phyloP scores from a whole-genome alignment of 2,329 filamentous ascomycete species.

The Geosmithia flava region DNA sequence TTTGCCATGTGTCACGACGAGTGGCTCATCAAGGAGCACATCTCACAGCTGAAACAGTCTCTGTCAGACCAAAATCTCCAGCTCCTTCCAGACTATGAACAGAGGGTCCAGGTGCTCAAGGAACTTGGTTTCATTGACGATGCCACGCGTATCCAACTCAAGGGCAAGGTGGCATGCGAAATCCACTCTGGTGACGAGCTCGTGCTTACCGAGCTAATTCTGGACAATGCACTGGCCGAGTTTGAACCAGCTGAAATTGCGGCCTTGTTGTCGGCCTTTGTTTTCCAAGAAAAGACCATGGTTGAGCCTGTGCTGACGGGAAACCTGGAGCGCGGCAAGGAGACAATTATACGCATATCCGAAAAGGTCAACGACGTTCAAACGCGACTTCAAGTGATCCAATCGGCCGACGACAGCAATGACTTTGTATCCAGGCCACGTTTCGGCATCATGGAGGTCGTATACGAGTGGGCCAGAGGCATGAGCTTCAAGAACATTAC shows the following conservation, averaged over 20 bases:
- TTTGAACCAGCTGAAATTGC: slow-evolving; percentile 97
- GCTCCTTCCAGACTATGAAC: slow-evolving; percentile 90
- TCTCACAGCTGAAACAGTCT: slow-evolving; percentile 71
- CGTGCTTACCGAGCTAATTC: slow-evolving; percentile 86
- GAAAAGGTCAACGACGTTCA: slow-evolving; percentile 90
- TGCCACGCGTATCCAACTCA: slow-evolving; percentile 77
- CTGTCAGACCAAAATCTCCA: slow-evolving; percentile 96
- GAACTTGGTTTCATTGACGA: slow-evolving; percentile 89
- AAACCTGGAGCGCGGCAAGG: slow-evolving; percentile 68
- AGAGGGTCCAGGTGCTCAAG: slow-evolving; percentile 81
- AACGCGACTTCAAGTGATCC: slow-evolving; percentile 81
- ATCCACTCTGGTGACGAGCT: slow-evolving; percentile 96
- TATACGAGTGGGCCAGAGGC: slow-evolving; percentile 95
- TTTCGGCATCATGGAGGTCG: slow-evolving; percentile 92
- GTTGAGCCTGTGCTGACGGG: slow-evolving; percentile 68
- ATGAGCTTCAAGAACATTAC: slow-evolving; percentile 99
- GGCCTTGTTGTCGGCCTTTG: slow-evolving; percentile 82
- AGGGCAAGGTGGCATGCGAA: slow-evolving; percentile 97
- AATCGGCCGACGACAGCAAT: slow-evolving; percentile 79
- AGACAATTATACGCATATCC: slow-evolving; percentile 78
- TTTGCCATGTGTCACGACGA: slow-evolving; percentile 95
- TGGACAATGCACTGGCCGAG: slow-evolving; percentile 91
- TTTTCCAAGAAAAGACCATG: slow-evolving; percentile 95
- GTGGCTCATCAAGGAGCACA: slow-evolving; percentile 92
- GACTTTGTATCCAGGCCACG: slow-evolving; percentile 80